Evolutionary conservation across 257 asterid species (phyloP), one percentile per base, ranked within the genome.

Genomic region (Solanum peruvianum): DNA sequence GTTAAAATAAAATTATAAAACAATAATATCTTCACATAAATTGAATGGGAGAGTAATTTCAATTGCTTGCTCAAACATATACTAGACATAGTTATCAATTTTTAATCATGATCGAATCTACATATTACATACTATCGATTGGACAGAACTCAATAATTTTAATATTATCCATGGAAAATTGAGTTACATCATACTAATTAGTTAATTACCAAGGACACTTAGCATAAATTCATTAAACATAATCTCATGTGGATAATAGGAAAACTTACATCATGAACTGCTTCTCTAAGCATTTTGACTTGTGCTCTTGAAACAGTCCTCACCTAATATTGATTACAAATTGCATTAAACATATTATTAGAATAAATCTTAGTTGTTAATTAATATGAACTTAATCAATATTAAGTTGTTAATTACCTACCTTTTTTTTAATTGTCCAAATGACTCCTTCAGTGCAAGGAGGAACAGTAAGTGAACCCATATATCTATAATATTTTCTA

Each of bases 401-500:
- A 2, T 14, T 15, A 77, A 10, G 47, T 27, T 15, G 23, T 71
- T 71, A 71, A 72, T 72, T 72, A 72, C 8, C 15, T 88, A 94
- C 97, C 95, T 90, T 90, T 88, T 66, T 88, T 42, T 89, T 91
- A 39, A 95, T 86, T 37, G 95, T 92, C 98, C 98, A 95, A 70
- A 93, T 90, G 21, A 95, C 98, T 16, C 96, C 94, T 91, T 94
- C 93, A 0, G 96, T 92, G 70, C 98, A 94, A 47, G 98, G 98
- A 82, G 98, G 96, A 88, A 87, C 87, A 0, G 96, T 95, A 62
- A 94, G 98, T 42, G 98, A 94, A 52, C 98, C 98, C 73, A 90
- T 39, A 86, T 95, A 93, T 80, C 94, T 92, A 58, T 92, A 92
- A 35, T 87, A 93, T 64, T 47, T 87, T 84, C 66, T 91, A 45